Evolutionary conservation across 2,329 filamentous ascomycete genomes (phyloP).

Genomic region (Neurospora sp.): DNA sequence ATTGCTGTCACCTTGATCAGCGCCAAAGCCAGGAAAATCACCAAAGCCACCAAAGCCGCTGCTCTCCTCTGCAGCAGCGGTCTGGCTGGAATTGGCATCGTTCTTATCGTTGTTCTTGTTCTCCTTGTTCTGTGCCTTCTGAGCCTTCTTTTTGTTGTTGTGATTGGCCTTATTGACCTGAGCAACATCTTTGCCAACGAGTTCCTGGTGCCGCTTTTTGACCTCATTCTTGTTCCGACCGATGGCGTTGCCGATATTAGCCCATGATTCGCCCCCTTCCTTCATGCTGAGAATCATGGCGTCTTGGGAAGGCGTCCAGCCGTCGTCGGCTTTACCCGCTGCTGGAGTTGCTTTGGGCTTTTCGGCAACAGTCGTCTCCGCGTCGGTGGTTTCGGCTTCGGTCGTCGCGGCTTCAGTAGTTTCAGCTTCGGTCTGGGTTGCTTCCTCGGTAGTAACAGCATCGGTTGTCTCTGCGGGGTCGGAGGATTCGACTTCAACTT

Average conservation of each 20-base stretch:
- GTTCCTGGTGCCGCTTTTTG: constrained; percentile 1
- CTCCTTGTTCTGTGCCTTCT: not conserved
- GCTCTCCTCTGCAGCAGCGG: not conserved
- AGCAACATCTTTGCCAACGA: not conserved
- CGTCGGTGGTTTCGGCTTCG: constrained; percentile 1
- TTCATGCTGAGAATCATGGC: constrained; percentile 14
- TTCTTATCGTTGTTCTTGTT: not conserved
- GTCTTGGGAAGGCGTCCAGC: constrained; percentile 15
- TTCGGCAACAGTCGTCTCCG: not conserved
- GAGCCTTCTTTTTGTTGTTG: not conserved
- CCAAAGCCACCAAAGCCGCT: not conserved
- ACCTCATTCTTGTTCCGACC: constrained; percentile 3
- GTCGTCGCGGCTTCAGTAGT: not conserved
- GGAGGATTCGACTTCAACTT: not conserved
- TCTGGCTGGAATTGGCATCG: not conserved
- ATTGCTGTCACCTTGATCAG: not conserved
- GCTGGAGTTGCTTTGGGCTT: not conserved
- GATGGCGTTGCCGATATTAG: constrained; percentile 5
- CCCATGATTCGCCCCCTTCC: constrained; percentile 11
- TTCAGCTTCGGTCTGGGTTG: not conserved
- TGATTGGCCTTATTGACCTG: not conserved
- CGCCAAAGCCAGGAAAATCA: not conserved
- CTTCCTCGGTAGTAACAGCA: not conserved
- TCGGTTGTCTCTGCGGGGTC: not conserved
- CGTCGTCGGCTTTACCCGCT: not conserved